Evolutionary conservation across 2,329 filamentous ascomycete species (phyloP).

Genomic region (Atkinsonella texensis): DNA sequence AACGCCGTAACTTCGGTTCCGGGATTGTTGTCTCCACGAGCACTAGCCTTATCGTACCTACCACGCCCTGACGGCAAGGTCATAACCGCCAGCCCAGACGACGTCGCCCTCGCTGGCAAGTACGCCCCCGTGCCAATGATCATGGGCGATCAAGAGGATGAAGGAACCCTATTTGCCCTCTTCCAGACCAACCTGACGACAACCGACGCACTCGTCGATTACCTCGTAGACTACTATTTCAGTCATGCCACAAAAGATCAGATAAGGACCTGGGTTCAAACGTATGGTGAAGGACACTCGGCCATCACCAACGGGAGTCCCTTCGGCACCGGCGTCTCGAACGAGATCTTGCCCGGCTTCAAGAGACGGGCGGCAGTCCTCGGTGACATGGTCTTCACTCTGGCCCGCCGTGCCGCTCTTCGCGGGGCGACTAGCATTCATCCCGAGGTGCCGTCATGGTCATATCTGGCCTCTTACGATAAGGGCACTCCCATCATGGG

Average conservation of each 20-base stretch:
- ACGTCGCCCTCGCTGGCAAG: slow-evolving; percentile 41
- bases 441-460: slow-evolving; percentile 54
- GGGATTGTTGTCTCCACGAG: not conserved
- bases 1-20: slow-evolving; percentile 9
- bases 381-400: slow-evolving; percentile 63
- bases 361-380: slow-evolving; percentile 66
- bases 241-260: slow-evolving; percentile 35
- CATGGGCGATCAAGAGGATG: not conserved
- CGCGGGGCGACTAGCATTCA: slow-evolving; percentile 29
- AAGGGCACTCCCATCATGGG: slow-evolving; percentile 60
- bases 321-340: slow-evolving; percentile 55
- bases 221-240: slow-evolving; percentile 51
- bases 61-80: slow-evolving; percentile 18
- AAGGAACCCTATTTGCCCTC: not conserved
- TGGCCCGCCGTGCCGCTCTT: slow-evolving; percentile 56
- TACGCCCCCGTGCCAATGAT: slow-evolving; percentile 28
- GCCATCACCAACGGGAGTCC: slow-evolving; percentile 49
- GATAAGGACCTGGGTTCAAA: slow-evolving; percentile 44
- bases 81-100: slow-evolving; percentile 6
- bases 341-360: slow-evolving; percentile 64
- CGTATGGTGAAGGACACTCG: slow-evolving; percentile 38
- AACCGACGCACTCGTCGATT: slow-evolving; percentile 44
- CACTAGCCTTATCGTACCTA: not conserved
- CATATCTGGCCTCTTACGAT: slow-evolving; percentile 62
- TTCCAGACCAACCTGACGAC: slow-evolving; percentile 35